Evolutionary conservation across 345 rosid species (phyloP), one percentile per base, ranked within the genome.

Genomic region (Reutealis trisperma): DNA sequence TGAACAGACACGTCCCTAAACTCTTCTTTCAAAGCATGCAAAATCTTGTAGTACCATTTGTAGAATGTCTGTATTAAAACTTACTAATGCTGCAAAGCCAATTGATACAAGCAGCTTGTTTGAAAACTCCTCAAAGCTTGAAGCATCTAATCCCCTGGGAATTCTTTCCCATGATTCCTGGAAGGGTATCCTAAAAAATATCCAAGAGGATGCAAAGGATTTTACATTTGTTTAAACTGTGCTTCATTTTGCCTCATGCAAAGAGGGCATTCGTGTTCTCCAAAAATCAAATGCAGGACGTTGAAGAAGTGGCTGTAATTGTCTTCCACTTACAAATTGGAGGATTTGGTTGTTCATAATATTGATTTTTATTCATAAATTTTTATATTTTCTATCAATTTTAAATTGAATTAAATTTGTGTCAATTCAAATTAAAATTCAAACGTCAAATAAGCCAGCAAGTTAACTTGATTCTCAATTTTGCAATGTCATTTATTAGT

Each of bases 261-360:
- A 89, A 90, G 76, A 89, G 83, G 75, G 94, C 93, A 77, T 90
- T 90, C 58, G 94, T 90, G 71, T 91, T 93, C 81, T 90, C 94
- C 13, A 89, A 89, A 62, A 90, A 90, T 83, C 98, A 90, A 82
- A 87, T 89, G 86, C 89, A 79, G 80, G 97, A 91, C 73, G 85
- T 90, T 18, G 92, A 90, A 83, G 91, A 88, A 81, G 81, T 87
- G 67, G 87, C 90, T 60, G 79, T 80, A 52, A n/a, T n/a, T n/a
- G n/a, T n/a, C n/a, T n/a, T n/a, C n/a, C n/a, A n/a, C n/a, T n/a
- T n/a, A n/a, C n/a, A n/a, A n/a, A n/a, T n/a, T n/a, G n/a, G n/a
- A n/a, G n/a, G n/a, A n/a, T n/a, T n/a, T n/a, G n/a, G n/a, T n/a
- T n/a, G n/a, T n/a, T 27, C 30, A 27, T 27, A 27, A 1, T 27